Evolutionary conservation across 192 early-diverging fungal genomes (phyloP).

Genomic region (Mortierella hygrophila): DNA sequence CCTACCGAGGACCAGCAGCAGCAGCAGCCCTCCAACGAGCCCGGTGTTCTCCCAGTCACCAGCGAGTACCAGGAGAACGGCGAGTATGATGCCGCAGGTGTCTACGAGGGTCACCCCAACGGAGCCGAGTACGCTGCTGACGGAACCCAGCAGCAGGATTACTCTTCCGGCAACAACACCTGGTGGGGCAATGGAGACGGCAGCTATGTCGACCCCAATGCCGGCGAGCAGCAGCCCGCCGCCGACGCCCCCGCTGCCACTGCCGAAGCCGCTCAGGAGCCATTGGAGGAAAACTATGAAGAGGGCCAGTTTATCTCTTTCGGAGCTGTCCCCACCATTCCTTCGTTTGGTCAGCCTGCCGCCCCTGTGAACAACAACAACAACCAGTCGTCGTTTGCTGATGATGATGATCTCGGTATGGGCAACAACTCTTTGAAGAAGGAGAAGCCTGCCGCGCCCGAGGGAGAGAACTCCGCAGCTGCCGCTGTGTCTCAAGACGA

Average conservation of each 20-base stretch:
- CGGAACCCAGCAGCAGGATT: constrained; percentile 46
- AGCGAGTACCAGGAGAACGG: constrained; percentile 57
- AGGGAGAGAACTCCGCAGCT: neutral
- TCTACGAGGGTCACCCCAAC: constrained; percentile 38
- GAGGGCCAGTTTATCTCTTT: constrained; percentile 50
- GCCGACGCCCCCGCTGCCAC: neutral
- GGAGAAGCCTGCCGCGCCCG: constrained; percentile 24
- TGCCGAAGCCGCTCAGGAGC: constrained; percentile 16
- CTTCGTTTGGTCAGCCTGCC: constrained; percentile 36
- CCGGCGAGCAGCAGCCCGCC: constrained; percentile 7
- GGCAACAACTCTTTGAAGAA: constrained; percentile 68
- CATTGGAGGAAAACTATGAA: constrained; percentile 23
- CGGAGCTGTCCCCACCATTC: constrained; percentile 49
- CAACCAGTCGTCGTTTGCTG: constrained; percentile 40
- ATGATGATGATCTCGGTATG: constrained; percentile 74
- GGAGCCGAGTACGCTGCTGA: constrained; percentile 66
- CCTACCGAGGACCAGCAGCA: constrained; percentile 12
- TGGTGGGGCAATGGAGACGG: constrained; percentile 55
- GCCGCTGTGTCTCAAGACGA: neutral
- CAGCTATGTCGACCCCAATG: constrained; percentile 20
- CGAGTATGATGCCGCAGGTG: constrained; percentile 35
- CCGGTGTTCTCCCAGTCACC: constrained; percentile 35
- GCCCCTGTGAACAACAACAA: constrained; percentile 29
- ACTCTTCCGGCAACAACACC: constrained; percentile 45
- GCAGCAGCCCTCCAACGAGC: constrained; percentile 24